Conservation (phyloP, 2,329 filamentous ascomycete species). For the Elsinoe australis region DNA sequence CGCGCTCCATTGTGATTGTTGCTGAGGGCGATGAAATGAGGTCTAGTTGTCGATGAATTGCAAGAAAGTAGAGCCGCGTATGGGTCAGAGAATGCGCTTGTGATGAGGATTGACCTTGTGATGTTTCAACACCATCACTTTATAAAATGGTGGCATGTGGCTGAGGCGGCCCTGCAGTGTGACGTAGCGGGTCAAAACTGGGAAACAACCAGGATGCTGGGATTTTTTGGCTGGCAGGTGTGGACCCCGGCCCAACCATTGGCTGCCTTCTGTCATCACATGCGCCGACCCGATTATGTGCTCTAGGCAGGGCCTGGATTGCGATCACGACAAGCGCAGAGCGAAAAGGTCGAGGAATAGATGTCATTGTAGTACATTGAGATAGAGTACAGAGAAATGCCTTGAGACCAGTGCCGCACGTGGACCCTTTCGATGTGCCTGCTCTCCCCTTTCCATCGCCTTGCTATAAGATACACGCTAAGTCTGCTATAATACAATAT, state of each 20-base stretch:
- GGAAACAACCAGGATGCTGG: conserved; percentile 7
- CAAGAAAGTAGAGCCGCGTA: no score
- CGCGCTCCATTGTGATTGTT: conserved; percentile 10
- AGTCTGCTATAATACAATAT: not conserved
- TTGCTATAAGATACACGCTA: conserved; percentile 6
- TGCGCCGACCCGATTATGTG: conserved; percentile 5
- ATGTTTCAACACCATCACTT: not conserved
- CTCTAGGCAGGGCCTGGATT: no score
- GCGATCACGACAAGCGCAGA: no score
- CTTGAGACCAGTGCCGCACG: no score
- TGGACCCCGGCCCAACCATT: no score
- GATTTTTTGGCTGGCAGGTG: no score
- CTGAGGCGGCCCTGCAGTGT: conserved; percentile 9
- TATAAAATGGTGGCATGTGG: conserved; percentile 13
- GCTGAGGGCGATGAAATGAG: not conserved
- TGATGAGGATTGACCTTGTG: not conserved
- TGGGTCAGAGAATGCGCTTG: not conserved
- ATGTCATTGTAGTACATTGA: no score
- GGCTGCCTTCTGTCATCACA: conserved; percentile 1
- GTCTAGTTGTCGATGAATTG: no score
- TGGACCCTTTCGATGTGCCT: no score
- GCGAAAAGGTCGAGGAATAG: no score
- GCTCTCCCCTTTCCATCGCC: conserved; percentile 1
- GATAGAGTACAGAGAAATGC: no score
- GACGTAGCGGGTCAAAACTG: conserved; percentile 12